These are phyloP conservation scores for Russula olivacea DNA, from an alignment of 768 basidiomycete genomes.

Conservation along the genomic window DNA sequence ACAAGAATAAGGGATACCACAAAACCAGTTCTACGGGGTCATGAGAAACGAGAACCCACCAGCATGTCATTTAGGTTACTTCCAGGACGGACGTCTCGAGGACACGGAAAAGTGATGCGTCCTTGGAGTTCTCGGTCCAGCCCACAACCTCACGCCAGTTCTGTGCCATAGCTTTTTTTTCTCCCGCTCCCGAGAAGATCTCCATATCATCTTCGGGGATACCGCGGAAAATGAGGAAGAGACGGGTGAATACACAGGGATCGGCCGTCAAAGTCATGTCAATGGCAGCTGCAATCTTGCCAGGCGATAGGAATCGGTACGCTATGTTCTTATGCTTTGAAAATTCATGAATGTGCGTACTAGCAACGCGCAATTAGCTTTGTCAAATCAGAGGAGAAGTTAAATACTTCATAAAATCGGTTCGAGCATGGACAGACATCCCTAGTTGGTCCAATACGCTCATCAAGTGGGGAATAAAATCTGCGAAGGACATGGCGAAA, in stretches of 20 bases:
- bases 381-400: conserved; percentile 9
- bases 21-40: conserved; percentile 5
- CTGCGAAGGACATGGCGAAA: conserved; percentile 75
- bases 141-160: conserved; percentile 80
- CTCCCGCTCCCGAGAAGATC: conserved; percentile 69
- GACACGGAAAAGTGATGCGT: conserved; percentile 65
- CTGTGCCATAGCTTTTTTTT: conserved; percentile 75
- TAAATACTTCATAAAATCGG: conserved; percentile 74
- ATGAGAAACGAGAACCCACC: background rate
- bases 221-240: conserved; percentile 84
- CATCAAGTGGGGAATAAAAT: conserved; percentile 76
- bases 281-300: conserved; percentile 76
- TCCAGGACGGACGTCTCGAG: conserved; percentile 77
- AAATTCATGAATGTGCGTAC: conserved; percentile 72
- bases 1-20: conserved; percentile 23
- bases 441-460: conserved; percentile 81
- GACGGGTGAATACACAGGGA: conserved; percentile 73
- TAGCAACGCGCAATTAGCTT: conserved; percentile 29
- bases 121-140: conserved; percentile 78
- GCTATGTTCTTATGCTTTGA: conserved; percentile 79
- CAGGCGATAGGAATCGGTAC: conserved; percentile 79
- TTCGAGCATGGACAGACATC: conserved; percentile 75
- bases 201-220: conserved; percentile 74
- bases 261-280: conserved; percentile 81
- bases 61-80: conserved; percentile 39